Base-by-base conservation (phyloP, 2,329 filamentous ascomycete species). In the Mycogone perniciosa region DNA sequence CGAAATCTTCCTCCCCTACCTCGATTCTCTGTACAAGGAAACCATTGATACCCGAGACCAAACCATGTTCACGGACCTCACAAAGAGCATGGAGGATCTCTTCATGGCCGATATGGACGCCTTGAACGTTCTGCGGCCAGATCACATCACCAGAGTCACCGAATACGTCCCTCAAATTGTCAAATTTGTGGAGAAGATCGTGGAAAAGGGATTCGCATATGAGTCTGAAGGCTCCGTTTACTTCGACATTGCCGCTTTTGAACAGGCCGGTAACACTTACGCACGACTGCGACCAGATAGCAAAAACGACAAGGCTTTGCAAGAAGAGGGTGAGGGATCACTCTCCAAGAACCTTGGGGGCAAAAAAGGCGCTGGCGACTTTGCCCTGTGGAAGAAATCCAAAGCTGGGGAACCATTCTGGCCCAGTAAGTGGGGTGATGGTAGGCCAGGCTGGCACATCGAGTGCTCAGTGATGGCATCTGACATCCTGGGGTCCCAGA, bases 401-500 rank as follows among this genome's bases (percentile, higher is more conserved):
- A 96, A 95, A 71, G 82, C 88, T 10, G 92, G 92, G 40, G 92
- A 97, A 74, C 92, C 92, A 0, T 87, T 82, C 57, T 97, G 92
- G 92, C 76, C 83, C 5, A 93, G 87, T 59, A 83, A 84, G 4
- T 97, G 92, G 91, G 90, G 92, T 4, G 77, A 84, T 50, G 91
- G 91, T 4, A 78, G 92, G 41, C 92, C 92, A 1, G 92, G 92
- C 13, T 97, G 92, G 92, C 92, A 96, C 64, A 96, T 96, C 62
- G 91, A 96, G 72, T 96, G 92, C 81, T 91, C 86, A 1, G 90
- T 90, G 11, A 96, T 97, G 92, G 90, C 91, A 0, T 92, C 88
- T 2, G 88, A 91, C 56, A 80, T 90, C n/a, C 73, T 97, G 1
- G 91, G 91, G 5, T 77, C 83, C 30, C 79, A 85, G 54, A 90